Conservation (phyloP, 139 green algal species). For the Dunaliella primolecta region DNA sequence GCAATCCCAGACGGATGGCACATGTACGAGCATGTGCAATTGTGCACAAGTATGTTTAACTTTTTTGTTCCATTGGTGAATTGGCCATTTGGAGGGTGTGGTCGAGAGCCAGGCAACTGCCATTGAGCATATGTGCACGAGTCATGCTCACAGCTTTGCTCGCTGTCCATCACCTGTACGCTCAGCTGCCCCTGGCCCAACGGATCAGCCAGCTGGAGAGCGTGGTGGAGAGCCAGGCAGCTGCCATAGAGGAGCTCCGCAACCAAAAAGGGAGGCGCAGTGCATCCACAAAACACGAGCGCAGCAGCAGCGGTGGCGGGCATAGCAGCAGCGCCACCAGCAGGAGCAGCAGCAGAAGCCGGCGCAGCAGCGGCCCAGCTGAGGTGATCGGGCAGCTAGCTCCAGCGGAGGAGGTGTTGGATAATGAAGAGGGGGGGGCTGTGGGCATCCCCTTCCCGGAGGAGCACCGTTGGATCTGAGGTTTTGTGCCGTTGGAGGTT, state of each 20-base stretch:
- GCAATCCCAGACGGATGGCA: no score
- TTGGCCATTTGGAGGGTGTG: not conserved
- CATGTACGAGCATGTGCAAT: no score
- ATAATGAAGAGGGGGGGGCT: not conserved
- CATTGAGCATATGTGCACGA: no score
- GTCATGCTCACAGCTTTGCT: no score
- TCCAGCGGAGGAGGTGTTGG: not conserved
- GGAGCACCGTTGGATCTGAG: not conserved
- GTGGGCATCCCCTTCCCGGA: not conserved
- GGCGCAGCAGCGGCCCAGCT: not conserved
- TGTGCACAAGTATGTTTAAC: no score
- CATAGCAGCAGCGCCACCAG: not conserved
- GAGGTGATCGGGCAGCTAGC: not conserved
- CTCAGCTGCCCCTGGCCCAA: not conserved
- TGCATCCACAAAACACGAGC: no score
- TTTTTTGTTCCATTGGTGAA: no score
- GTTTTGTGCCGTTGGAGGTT: no score
- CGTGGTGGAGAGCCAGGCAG: not conserved
- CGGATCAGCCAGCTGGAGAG: not conserved
- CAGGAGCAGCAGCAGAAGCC: slow-evolving; percentile 1
- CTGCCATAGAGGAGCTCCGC: not conserved
- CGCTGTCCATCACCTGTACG: no score
- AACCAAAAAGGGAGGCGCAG: not conserved
- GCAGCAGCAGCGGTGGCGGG: not conserved
- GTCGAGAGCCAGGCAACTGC: not conserved